Evolutionary conservation across 805 yeast species (phyloP).

Genomic region (Cyberlindnera xylosilytica): DNA sequence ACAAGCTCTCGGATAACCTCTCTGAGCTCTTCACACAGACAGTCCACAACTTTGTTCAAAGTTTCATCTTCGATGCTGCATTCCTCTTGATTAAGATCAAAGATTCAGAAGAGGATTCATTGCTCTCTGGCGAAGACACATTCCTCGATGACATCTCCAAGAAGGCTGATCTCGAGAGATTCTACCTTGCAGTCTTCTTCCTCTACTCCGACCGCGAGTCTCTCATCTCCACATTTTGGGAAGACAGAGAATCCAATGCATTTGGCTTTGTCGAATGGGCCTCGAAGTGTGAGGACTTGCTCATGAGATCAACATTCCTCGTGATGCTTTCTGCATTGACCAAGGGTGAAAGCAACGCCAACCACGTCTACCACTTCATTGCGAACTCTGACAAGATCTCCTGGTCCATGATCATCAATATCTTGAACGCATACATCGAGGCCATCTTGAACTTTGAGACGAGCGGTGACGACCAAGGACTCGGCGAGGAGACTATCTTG

Average conservation of each 20-base stretch:
- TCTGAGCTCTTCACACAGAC: conserved; percentile 33
- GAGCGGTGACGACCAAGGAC: conserved; percentile 46
- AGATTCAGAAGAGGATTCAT: conserved; percentile 71
- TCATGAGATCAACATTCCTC: conserved; percentile 80
- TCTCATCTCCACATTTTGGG: conserved; percentile 63
- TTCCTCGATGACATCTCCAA: conserved; percentile 62
- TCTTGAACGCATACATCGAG: conserved; percentile 51
- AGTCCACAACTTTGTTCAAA: conserved; percentile 49
- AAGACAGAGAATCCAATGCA: conserved; percentile 58
- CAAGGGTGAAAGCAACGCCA: conserved; percentile 52
- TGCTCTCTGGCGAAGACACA: conserved; percentile 54
- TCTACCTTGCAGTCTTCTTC: conserved; percentile 71
- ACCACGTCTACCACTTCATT: conserved; percentile 46
- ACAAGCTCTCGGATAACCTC: conserved; percentile 25
- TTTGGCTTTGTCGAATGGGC: conserved; percentile 91
- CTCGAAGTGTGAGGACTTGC: conserved; percentile 70
- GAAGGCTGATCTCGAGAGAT: conserved; percentile 83
- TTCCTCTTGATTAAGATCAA: conserved; percentile 62
- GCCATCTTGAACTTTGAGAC: conserved; percentile 36
- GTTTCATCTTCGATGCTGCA: conserved; percentile 62
- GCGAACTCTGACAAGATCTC: conserved; percentile 42
- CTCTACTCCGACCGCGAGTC: conserved; percentile 62
- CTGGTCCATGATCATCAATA: conserved; percentile 51
- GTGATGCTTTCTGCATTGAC: conserved; percentile 76
- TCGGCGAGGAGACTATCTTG: conserved; percentile 78